phyloP scores from a whole-genome alignment of 768 basidiomycete species.

The Podaxis pistillaris region DNA sequence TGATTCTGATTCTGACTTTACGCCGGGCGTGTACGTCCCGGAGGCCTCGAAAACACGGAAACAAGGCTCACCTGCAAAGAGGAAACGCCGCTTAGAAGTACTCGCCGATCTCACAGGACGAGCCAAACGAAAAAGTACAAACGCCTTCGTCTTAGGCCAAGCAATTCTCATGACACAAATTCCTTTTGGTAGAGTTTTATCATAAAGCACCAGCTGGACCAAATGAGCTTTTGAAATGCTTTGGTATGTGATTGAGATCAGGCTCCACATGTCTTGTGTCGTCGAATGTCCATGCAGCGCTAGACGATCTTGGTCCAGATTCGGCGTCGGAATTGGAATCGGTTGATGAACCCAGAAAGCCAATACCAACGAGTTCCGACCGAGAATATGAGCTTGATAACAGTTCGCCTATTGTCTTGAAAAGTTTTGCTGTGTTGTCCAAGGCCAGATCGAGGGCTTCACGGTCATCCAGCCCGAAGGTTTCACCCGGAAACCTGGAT shows the following conservation, averaged over 20 bases:
- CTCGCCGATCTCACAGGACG: background rate
- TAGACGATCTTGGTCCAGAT: background rate
- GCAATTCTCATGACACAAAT: background rate
- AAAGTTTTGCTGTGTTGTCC: conserved; percentile 6
- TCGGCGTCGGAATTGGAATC: conserved; percentile 12
- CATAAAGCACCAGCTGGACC: background rate
- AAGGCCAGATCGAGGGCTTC: background rate
- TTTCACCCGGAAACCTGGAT: background rate
- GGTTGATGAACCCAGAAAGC: background rate
- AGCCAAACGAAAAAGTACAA: conserved; percentile 14
- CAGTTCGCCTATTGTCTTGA: background rate
- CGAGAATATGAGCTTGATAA: conserved; percentile 1
- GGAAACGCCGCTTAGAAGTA: conserved; percentile 11
- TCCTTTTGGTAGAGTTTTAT: background rate
- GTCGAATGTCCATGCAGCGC: background rate
- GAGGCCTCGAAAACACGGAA: conserved; percentile 31
- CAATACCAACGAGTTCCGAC: background rate
- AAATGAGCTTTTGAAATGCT: conserved; percentile 6
- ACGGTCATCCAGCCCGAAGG: background rate
- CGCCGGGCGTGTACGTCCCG: conserved; percentile 36
- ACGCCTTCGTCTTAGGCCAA: background rate
- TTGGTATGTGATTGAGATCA: conserved; percentile 3
- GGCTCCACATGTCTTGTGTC: background rate
- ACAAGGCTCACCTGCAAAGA: conserved; percentile 12
- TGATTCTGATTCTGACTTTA: conserved; percentile 53